Base-by-base conservation (phyloP, 192 early-diverging fungal genomes). In the Chytriomyces sp. region DNA sequence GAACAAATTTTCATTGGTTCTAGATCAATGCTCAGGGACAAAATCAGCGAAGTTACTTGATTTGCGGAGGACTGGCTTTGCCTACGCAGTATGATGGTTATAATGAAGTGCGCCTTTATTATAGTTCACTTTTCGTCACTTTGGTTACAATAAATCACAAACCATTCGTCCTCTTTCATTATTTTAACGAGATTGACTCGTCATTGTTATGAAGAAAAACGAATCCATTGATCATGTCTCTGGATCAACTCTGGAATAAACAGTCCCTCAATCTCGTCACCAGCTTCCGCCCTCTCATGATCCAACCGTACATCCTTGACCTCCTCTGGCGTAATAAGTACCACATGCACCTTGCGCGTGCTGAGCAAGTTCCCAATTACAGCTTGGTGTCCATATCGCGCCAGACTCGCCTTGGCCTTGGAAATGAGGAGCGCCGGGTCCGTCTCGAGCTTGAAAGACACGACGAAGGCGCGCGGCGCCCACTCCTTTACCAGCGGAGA, bases 391-490 rank as follows among this genome's bases (percentile, higher is more conserved):
- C 94, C 93, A 77, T 99, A 99, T 37, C 89, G 82, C 31, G 79
- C 82, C 31, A 99, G 72, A 2, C 95, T 89, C 72, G 88, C 78
- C 17, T 85, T 81, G 0, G 95, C 87, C 80, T 99, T 99, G 36
- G 84, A 70, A 19, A 91, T 86, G 54, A 99, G 76, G 34, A 99
- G 74, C 10, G 79, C 66, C 0, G 86, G 84, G 65, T 99, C 98
- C 0, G 98, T 99, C 70, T 99, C 98, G 4, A 99, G 76, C 85
- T 96, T 99, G 82, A 99, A 99, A 22, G 98, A 99, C n/a, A 99
- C 89, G 73, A 95, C 93, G 72, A 93, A 93, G 4, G 92, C 92
- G 31, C 77, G 55, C n/a, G 85, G 84, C 0, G 92, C 95, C 98
- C 98, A 99, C 55, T 92, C 88, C 39, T 90, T 92, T 17, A 99